Evolutionary conservation across 306 rosid species (phyloP), one percentile per base, ranked within the genome.

Genomic region (Lupinus albus): DNA sequence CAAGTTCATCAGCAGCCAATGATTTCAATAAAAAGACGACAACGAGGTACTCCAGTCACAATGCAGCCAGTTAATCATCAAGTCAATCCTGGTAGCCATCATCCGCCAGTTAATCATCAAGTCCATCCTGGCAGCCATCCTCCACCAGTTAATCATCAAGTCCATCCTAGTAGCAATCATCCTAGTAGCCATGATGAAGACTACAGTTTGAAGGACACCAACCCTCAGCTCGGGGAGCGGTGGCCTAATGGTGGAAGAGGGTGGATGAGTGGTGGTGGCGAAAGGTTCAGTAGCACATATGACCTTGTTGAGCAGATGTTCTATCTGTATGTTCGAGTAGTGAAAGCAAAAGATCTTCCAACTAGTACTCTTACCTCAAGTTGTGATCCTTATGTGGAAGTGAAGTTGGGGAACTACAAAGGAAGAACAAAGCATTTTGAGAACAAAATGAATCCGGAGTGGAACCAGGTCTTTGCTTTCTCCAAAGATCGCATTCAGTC

Each of bases 381-480:
- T 32, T 83, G 92, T 65, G 98, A 93, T 81, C 96, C 98, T 68
- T 92, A 92, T 0, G 96, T 86, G 73, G 98, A 92, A 67, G 96
- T 92, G 25, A 89, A 83, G 76, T 71, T 92, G 38, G 98, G 98
- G 32, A 92, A 92, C 78, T 92, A 87, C 32, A 92, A 83, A 72
- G 98, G 98, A 56, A 84, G 87, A 76, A 93, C 98, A 33, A 86
- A 13, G 78, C 91, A 88, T 25, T 67, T 86, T 7, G 98, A 93
- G 72, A 88, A 78, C 78, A 93, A 82, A 75, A 57, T 68, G 49
- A 89, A 86, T 38, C 98, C 98, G 3, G 97, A 93, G 78, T 89
- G 98, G 95, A 89, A 93, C 76, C 97, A 93, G 68, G 96, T 92
- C 33, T 92, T 87, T 70, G 85, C 96, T 70, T 92, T 87, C 81